Percentiles rank a stretch among this genome's conserved stretches.
Conservation (phyloP, 208 protist species). For the Leptomonas pyrrhocoris region DNA sequence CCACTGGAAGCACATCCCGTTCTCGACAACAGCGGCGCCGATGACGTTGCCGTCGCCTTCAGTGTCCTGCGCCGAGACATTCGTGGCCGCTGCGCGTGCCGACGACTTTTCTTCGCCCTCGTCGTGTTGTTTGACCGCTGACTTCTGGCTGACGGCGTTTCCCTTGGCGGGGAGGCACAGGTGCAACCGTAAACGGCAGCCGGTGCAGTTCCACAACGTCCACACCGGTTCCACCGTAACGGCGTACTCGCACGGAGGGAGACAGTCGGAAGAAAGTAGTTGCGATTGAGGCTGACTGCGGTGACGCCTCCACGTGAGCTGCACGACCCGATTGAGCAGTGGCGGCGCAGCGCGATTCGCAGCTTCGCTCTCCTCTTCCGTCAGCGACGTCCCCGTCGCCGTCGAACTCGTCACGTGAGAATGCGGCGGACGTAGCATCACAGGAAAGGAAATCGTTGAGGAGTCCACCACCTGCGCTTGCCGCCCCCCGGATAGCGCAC, state of each 20-base stretch:
- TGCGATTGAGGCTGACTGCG: neutral
- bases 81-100: neutral
- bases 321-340: slow-evolving; percentile 23
- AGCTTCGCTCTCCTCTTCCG: neutral
- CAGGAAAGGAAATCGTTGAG: slow-evolving; percentile 24
- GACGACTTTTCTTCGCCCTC: neutral
- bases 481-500: neutral
- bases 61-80: neutral
- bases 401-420: neutral
- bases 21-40: slow-evolving; percentile 24
- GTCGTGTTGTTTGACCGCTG: neutral
- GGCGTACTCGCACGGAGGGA: slow-evolving; percentile 20
- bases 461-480: slow-evolving; percentile 15
- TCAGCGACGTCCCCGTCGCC: slow-evolving; percentile 3
- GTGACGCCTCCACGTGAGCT: slow-evolving; percentile 30
- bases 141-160: neutral
- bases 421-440: slow-evolving; percentile 9
- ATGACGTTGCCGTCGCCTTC: slow-evolving; percentile 1
- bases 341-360: neutral
- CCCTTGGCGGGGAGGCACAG: neutral
- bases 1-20: slow-evolving; percentile 34
- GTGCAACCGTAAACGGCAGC: slow-evolving; percentile 28
- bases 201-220: slow-evolving; percentile 38
- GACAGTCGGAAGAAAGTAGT: slow-evolving; percentile 12
- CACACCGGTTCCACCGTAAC: slow-evolving; percentile 32